Percentiles rank a stretch among this genome's conserved stretches.
Conservation (phyloP, 345 rosid genomes). For the Barbarea vulgaris region DNA sequence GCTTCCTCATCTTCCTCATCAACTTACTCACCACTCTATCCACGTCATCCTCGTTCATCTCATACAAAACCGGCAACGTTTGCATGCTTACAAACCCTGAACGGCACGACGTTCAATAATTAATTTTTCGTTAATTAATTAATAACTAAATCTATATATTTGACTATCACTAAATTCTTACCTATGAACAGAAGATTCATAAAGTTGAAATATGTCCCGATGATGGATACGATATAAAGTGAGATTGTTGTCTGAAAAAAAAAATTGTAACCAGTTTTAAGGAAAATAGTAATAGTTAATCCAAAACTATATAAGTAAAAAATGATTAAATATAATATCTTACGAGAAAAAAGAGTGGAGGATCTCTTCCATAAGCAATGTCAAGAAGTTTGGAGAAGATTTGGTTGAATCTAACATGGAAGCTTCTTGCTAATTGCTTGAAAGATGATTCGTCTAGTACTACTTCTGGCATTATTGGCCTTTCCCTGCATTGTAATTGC, state of each 20-base stretch:
- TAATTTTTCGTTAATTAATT: not conserved
- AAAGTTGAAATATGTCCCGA: constrained; percentile 74
- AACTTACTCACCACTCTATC: constrained; percentile 49
- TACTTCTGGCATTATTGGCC: constrained; percentile 51
- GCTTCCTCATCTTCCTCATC: constrained; percentile 47
- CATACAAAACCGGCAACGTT: constrained; percentile 70
- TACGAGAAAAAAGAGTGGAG: constrained; percentile 63
- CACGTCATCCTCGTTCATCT: constrained; percentile 62
- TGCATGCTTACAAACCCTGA: constrained; percentile 57
- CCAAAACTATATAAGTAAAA: not conserved
- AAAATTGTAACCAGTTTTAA: not conserved
- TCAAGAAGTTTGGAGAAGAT: constrained; percentile 49
- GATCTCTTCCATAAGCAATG: constrained; percentile 70
- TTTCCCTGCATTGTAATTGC: constrained; percentile 47
- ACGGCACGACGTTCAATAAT: not conserved
- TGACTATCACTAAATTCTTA: constrained; percentile 39
- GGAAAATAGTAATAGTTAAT: not conserved
- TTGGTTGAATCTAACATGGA: constrained; percentile 54
- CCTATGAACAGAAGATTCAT: constrained; percentile 75
- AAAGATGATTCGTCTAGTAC: constrained; percentile 50
- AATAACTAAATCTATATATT: not conserved
- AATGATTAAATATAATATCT: constrained; percentile 6
- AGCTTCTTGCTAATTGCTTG: constrained; percentile 43
- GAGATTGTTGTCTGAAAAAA: constrained; percentile 46
- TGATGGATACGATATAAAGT: constrained; percentile 65